phyloP scores from a whole-genome alignment of 345 rosid species.

The Salix suchowensis region DNA sequence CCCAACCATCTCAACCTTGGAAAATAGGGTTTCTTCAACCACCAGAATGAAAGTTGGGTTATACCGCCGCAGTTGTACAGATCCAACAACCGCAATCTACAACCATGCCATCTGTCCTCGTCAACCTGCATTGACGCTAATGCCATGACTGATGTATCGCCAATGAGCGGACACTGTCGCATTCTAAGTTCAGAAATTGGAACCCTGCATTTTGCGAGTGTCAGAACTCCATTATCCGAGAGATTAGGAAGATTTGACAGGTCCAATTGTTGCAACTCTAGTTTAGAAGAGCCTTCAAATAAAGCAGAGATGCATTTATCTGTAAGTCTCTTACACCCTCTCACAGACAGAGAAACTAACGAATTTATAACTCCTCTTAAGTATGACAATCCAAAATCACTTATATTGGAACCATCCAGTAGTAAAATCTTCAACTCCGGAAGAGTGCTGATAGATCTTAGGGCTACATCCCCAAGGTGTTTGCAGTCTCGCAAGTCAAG shows the following conservation, averaged over 20 bases:
- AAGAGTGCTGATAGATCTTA: slow-evolving; percentile 57
- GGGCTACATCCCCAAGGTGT: slow-evolving; percentile 67
- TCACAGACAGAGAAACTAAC: slow-evolving; percentile 59
- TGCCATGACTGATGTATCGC: slow-evolving; percentile 81
- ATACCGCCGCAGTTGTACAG: slow-evolving; percentile 74
- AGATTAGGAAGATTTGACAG: slow-evolving; percentile 71
- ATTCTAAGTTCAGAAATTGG: slow-evolving; percentile 66
- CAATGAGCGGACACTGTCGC: slow-evolving; percentile 81
- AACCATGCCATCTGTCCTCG: slow-evolving; percentile 63
- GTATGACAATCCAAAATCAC: slow-evolving; percentile 57
- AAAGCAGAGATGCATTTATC: slow-evolving; percentile 61
- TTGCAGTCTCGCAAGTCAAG: slow-evolving; percentile 81
- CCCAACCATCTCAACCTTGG: slow-evolving; percentile 90
- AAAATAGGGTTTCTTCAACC: slow-evolving; percentile 86
- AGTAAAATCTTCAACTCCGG: slow-evolving; percentile 48
- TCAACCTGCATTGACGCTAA: slow-evolving; percentile 73
- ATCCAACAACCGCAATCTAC: slow-evolving; percentile 58
- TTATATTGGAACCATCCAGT: slow-evolving; percentile 64
- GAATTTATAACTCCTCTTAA: slow-evolving; percentile 52
- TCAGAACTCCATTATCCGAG: slow-evolving; percentile 61
- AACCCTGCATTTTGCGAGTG: slow-evolving; percentile 56
- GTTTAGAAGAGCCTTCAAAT: slow-evolving; percentile 62
- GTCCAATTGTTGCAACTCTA: slow-evolving; percentile 67
- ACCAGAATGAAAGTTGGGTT: slow-evolving; percentile 65
- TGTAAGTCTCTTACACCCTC: slow-evolving; percentile 85